Evolutionary conservation across 257 asterid species (phyloP).

Genomic region (Fraxinus pennsylvanica): DNA sequence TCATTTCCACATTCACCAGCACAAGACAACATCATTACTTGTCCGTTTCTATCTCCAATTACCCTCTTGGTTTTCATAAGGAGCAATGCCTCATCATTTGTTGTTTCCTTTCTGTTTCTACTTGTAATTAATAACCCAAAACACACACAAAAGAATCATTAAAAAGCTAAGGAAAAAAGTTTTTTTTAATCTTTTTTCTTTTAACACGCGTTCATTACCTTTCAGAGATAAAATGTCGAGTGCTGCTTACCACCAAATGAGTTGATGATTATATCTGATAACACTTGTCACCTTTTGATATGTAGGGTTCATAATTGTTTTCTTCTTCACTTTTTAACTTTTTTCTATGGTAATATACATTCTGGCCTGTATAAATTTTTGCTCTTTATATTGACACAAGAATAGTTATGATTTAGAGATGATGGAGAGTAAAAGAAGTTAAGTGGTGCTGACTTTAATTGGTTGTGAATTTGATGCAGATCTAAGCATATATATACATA

Average conservation of each 20-base stretch:
- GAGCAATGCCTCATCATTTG: conserved; percentile 26
- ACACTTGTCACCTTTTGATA: conserved; percentile 52
- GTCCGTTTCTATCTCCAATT: conserved; percentile 39
- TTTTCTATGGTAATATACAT: conserved; percentile 5
- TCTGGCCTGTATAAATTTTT: background rate
- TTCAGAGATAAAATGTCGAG: conserved; percentile 42
- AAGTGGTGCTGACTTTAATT: conserved; percentile 11
- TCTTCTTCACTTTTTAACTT: conserved; percentile 18
- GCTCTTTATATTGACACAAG: conserved; percentile 14
- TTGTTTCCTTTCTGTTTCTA: conserved; percentile 1
- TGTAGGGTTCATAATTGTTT: conserved; percentile 40
- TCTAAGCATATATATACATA: background rate
- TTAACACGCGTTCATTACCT: conserved; percentile 48
- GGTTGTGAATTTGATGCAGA: conserved; percentile 57
- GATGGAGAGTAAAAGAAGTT: conserved; percentile 18
- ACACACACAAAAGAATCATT: background rate
- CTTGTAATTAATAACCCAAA: conserved; percentile 13
- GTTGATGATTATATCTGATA: conserved; percentile 60
- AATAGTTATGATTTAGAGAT: conserved; percentile 31
- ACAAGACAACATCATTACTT: conserved; percentile 64
- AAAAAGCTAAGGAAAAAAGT: background rate
- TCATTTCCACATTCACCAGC: conserved; percentile 38
- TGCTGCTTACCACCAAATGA: conserved; percentile 51
- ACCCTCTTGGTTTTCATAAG: conserved; percentile 34
- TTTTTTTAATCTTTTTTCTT: background rate